These are phyloP conservation scores for Tylopilus felleus DNA, from an alignment of 768 basidiomycete species.

Conservation along the genomic window DNA sequence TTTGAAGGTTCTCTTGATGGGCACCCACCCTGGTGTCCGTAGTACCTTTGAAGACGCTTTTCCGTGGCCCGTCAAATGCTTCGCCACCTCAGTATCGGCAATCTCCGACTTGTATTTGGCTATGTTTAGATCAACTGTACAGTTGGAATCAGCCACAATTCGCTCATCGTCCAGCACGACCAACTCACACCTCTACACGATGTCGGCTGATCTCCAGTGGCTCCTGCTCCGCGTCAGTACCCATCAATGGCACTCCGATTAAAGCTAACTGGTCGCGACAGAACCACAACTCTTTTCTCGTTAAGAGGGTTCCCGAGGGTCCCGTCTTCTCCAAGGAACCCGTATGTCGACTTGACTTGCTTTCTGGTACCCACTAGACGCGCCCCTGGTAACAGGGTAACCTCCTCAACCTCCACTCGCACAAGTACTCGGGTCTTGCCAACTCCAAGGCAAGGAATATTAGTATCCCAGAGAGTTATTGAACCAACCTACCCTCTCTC, in stretches of 20 bases:
- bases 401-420: conserved; percentile 84
- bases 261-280: conserved; percentile 29
- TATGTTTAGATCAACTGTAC: conserved; percentile 31
- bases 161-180: conserved; percentile 16
- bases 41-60: no score
- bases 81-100: not conserved
- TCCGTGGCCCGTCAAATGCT: no score
- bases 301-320: conserved; percentile 71
- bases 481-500: not conserved
- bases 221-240: conserved; percentile 79
- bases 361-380: conserved; percentile 3
- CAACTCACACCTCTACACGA: conserved; percentile 38
- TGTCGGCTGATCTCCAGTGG: conserved; percentile 93
- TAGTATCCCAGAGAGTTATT: not conserved
- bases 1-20: no score
- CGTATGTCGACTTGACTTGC: conserved; percentile 40
- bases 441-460: conserved; percentile 64
- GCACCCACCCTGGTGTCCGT: no score
- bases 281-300: conserved; percentile 83
- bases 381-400: conserved; percentile 56
- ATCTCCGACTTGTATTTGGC: conserved; percentile 14
- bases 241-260: not conserved
- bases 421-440: conserved; percentile 87
- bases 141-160: conserved; percentile 32
- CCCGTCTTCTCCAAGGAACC: conserved; percentile 83